These are phyloP conservation scores for Ilyonectria destructans DNA, from an alignment of 2,329 filamentous ascomycete species.

Conservation along the genomic window DNA sequence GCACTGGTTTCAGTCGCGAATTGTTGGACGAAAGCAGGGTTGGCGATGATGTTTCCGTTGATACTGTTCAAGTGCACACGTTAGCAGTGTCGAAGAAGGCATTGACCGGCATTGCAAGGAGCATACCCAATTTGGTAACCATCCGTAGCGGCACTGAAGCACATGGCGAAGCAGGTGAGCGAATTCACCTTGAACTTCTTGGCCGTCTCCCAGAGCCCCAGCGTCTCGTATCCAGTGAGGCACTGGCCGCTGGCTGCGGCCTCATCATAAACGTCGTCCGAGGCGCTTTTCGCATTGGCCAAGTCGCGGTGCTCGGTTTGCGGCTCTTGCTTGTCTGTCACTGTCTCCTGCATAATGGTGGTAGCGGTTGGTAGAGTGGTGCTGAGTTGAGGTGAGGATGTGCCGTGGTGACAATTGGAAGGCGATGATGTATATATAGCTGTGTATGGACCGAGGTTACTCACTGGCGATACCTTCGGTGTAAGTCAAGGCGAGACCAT, in stretches of 20 bases:
- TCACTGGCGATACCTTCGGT: background rate
- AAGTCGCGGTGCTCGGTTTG: background rate
- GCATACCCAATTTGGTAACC: slow-evolving; percentile 21
- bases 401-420: background rate
- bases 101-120: background rate
- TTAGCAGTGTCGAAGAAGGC: background rate
- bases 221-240: slow-evolving; percentile 45
- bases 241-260: slow-evolving; percentile 46
- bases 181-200: slow-evolving; percentile 46
- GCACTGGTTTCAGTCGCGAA: background rate
- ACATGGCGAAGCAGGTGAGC: slow-evolving; percentile 43
- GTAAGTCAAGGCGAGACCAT: background rate
- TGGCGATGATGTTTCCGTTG: slow-evolving; percentile 16
- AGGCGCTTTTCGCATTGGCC: background rate
- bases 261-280: slow-evolving; percentile 18
- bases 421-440: background rate
- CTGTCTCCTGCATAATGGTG: background rate
- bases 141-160: slow-evolving; percentile 46
- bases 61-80: background rate
- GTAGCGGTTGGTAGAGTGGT: background rate
- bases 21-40: slow-evolving; percentile 11
- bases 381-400: background rate
- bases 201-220: slow-evolving; percentile 45
- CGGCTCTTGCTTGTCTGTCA: background rate
- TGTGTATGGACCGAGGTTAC: background rate